Base-by-base conservation (phyloP, 1,139 yeast genomes). In the Blastobotrys buckinghamii region DNA sequence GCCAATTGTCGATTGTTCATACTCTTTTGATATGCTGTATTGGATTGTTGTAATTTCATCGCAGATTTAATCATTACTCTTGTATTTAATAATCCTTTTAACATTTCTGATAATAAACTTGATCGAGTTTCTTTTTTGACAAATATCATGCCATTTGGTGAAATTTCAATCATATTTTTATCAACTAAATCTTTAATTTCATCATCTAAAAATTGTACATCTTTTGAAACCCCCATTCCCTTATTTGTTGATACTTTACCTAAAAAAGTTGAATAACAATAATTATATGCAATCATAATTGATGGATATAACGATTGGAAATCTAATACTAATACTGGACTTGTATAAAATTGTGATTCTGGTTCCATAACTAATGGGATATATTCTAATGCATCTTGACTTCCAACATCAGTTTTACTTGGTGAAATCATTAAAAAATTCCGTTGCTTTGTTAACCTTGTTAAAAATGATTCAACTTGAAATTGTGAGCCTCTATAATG, bases 271-370 rank as follows among this genome's bases (percentile, higher is more conserved):
- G 97, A 85, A 61, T 82, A 92, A 60, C 98, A 92, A 57, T 87
- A 84, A 60, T 92, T 92, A 64, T 86, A 87, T 0, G 97, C 98
- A 58, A 89, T 87, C 65, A 92, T 78, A 16, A 92, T 77, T 0
- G 97, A 89, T 0, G 98, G 98, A 60, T 92, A 92, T 49, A 92
- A 73, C 0, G 97, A 88, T 60, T 92, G 97, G 60, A 92, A 92
- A 64, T 92, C 98, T 27, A 92, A 68, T 0, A 92, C 97, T 12
- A 90, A 76, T 44, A 92, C 71, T 0, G 98, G 98, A 44, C 94
- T 84, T 52, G 87, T 88, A 65, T 89, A 92, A 57, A 83, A 86
- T 38, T 79, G 80, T 6, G 96, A 80, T 38, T 79, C 79, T 0
- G 98, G 98, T 61, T 92, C 98, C 89, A 92, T 79, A 3, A 92